Evolutionary conservation across 495 filamentous ascomycete genomes (phyloP).

Genomic region (Tuber umbilicatum): DNA sequence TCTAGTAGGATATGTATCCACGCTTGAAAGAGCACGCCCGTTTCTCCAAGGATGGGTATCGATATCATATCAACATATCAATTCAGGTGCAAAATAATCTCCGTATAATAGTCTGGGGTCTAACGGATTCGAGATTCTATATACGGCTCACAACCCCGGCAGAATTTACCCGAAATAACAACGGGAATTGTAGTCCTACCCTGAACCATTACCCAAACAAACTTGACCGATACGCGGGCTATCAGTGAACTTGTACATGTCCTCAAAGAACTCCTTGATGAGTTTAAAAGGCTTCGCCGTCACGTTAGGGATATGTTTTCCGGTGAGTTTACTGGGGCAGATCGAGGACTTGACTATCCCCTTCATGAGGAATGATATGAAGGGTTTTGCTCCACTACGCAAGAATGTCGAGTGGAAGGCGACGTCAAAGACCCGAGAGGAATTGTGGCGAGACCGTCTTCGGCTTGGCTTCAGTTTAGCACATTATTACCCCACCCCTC

Average conservation of each 20-base stretch:
- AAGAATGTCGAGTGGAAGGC: slow-evolving; percentile 99
- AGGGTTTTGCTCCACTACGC: slow-evolving; percentile 94
- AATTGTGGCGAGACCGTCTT: slow-evolving; percentile 93
- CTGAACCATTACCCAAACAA: slow-evolving; percentile 13
- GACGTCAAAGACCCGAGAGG: slow-evolving; percentile 94
- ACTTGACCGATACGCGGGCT: slow-evolving; percentile 85
- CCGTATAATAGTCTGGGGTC: not conserved
- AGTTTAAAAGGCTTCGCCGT: slow-evolving; percentile 91
- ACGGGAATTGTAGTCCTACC: not conserved
- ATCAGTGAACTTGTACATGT: slow-evolving; percentile 89
- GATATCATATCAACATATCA: not conserved
- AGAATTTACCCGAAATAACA: slow-evolving; percentile 6
- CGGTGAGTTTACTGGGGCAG: slow-evolving; percentile 88
- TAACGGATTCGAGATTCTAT: not conserved
- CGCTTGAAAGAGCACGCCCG: not conserved
- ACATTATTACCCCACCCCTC: not conserved
- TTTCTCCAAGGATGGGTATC: not conserved
- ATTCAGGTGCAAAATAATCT: not conserved
- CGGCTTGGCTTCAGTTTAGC: slow-evolving; percentile 82
- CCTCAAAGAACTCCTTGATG: slow-evolving; percentile 97
- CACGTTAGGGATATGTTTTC: slow-evolving; percentile 98
- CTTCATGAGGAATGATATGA: slow-evolving; percentile 94
- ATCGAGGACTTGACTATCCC: slow-evolving; percentile 99
- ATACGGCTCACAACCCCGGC: not conserved
- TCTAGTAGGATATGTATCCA: too few relatives aligned